Conservation (phyloP, 106 monocot species). For the Allium cepa region DNA sequence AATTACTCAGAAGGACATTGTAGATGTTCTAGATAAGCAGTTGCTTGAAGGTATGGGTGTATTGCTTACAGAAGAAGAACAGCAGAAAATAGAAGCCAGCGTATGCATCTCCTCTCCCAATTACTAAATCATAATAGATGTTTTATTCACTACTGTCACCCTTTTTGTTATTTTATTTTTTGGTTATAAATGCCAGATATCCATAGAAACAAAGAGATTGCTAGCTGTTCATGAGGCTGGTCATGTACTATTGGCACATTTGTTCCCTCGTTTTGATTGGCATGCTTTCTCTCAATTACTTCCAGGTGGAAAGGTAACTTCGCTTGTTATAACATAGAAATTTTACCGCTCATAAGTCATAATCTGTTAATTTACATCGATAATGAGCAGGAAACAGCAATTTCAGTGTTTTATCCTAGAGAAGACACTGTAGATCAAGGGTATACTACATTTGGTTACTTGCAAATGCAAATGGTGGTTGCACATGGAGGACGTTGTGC, state of each 20-base stretch:
- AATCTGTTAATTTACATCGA: conserved; percentile 2
- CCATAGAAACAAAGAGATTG: conserved; percentile 56
- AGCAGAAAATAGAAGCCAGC: conserved; percentile 72
- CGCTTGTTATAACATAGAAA: neutral
- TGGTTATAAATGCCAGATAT: conserved; percentile 30
- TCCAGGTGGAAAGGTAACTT: conserved; percentile 83
- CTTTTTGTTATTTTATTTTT: conserved; percentile 3
- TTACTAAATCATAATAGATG: neutral
- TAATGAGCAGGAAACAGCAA: conserved; percentile 65
- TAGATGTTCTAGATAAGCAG: conserved; percentile 83
- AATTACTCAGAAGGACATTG: conserved; percentile 69
- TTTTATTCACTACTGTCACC: neutral
- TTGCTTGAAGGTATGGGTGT: conserved; percentile 94
- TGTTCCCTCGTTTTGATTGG: conserved; percentile 85
- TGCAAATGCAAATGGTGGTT: conserved; percentile 97
- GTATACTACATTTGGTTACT: conserved; percentile 87
- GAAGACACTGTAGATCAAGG: conserved; percentile 86
- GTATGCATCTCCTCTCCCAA: conserved; percentile 25
- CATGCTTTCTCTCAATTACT: conserved; percentile 95
- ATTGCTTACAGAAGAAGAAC: conserved; percentile 86
- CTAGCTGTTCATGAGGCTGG: conserved; percentile 92
- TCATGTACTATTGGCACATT: conserved; percentile 76
- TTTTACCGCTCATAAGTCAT: neutral
- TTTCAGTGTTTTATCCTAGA: conserved; percentile 80
- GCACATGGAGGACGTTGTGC: conserved; percentile 93